Evolutionary conservation across 1,284 basidiomycete species (phyloP).

Genomic region (Tylopilus sp.): DNA sequence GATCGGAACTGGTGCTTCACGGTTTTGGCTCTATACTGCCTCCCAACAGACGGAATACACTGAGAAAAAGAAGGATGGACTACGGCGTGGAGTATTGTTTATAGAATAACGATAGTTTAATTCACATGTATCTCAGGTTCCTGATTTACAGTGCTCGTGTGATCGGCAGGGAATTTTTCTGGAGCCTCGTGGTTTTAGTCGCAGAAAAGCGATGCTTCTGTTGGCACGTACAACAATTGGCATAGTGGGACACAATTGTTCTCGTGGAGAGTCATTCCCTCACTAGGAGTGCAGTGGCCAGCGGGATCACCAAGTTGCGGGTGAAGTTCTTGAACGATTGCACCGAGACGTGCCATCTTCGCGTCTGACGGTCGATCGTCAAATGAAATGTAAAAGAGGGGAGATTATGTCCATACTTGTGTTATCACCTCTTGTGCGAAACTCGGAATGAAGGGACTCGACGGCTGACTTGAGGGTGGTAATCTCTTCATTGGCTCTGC

Average conservation of each 20-base stretch:
- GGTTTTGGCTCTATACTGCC: background rate
- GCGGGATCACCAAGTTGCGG: background rate
- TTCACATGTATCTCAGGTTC: background rate
- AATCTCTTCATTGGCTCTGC: background rate
- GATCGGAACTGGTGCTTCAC: background rate
- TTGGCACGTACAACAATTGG: background rate
- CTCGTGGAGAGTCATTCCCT: background rate
- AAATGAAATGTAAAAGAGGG: background rate
- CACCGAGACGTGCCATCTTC: background rate
- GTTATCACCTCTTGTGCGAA: background rate
- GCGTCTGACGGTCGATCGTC: background rate
- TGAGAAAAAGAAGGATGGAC: too few relatives aligned
- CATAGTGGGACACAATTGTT: background rate
- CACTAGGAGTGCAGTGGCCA: background rate
- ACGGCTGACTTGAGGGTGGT: background rate
- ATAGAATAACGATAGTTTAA: background rate
- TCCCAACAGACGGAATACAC: too few relatives aligned
- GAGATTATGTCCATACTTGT: background rate
- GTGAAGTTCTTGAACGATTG: background rate
- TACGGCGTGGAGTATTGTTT: too few relatives aligned
- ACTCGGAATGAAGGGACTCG: constrained; percentile 14
- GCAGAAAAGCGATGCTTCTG: background rate
- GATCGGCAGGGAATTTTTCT: background rate
- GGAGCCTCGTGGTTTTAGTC: background rate
- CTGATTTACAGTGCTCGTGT: background rate